Evolutionary conservation across 164 flowering plant species (phyloP), one percentile per base, ranked within the genome.

Genomic region (Malania oleifera): DNA sequence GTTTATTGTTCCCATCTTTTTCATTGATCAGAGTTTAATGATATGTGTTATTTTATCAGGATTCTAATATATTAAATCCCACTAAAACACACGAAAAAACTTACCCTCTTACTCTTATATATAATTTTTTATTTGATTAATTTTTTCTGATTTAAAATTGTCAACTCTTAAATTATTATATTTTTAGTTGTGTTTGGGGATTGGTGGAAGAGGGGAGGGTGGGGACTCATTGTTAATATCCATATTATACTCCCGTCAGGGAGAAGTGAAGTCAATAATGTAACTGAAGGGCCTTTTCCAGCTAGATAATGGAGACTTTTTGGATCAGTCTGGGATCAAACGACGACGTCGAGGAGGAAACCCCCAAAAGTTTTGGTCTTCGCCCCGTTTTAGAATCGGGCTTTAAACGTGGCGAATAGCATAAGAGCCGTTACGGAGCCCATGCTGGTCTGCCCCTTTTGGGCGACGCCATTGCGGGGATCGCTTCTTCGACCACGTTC

Each of bases 221-320:
- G n/a, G n/a, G 8, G 46, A 59, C 22, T 59, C 62, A 6, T 59
- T n/a, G n/a, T 59, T 38, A 59, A 48, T 3, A 5, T 48, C 62
- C 62, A 0, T 1, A 7, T 8, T 48, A 44, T 2, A 7, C 46
- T 7, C 62, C 54, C 1, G 25, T 3, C 26, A 23, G 20, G 52
- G 26, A 27, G 61, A 57, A 31, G 52, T 44, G 12, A 5, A n/a
- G 40, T 2, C n/a, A 0, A 28, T 57, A 18, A 26, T 59, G 14
- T 9, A 47, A 49, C n/a, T 31, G 34, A 27, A 59, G 7, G 62
- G 62, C 11, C 37, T 27, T 3, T 59, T 59, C 12, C 20, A 25
- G 8, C 10, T 59, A 5, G 46, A 59, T 11, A 48, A 2, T 48
- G 9, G 54, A 37, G 26, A 9, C 12, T 11, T 31, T 49, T 38